Evolutionary conservation across 2,329 filamentous ascomycete genomes (phyloP), one percentile per base, ranked within the genome.

Genomic region (Penicillium sp.): DNA sequence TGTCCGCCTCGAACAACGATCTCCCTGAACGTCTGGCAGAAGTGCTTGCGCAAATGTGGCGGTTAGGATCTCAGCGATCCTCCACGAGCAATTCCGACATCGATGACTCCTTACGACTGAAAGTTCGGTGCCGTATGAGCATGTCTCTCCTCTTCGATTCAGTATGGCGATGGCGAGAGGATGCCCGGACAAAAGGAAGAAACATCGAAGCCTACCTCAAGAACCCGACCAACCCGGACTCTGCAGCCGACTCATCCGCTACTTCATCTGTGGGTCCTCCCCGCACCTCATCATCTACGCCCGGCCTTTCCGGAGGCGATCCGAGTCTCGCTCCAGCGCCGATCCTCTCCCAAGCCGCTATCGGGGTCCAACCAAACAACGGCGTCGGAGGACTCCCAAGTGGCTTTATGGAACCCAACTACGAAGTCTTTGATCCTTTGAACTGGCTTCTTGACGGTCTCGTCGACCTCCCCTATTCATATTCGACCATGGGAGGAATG

Each of bases 361-460:
- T 76, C 42, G 67, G 68, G 2, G 61, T 72, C 15, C 63, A 68
- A 40, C 56, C 69, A 22, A 62, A 51, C 11, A 67, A 59, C 37
- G 61, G 61, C 2, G 58, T 69, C 5, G 60, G 55, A 6, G 64
- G 61, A 6, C 58, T 76, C 4, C 71, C 73, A 1, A 75, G 73
- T 59, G 80, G 81, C 63, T 88, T 89, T 59, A 81, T 83, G 61
- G 83, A 89, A 53, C 83, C 85, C 9, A 88, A 86, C 65, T 92
- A 92, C 72, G 90, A 96, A 71, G 90, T 95, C 58, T 96, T 96
- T 68, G 92, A 96, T 74, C 90, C 92, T 1, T 82, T 96, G 66
- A 90, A 93, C 72, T 97, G 92, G 92, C 91, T 96, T 80, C 79
- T 97, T 57, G 92, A 97, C 71, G 90, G 90, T 14, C 80, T 93